Percentiles rank a stretch among this genome's conserved stretches.
phyloP scores from a whole-genome alignment of 2,329 filamentous ascomycete genomes.

The Myrmaecium sp. region DNA sequence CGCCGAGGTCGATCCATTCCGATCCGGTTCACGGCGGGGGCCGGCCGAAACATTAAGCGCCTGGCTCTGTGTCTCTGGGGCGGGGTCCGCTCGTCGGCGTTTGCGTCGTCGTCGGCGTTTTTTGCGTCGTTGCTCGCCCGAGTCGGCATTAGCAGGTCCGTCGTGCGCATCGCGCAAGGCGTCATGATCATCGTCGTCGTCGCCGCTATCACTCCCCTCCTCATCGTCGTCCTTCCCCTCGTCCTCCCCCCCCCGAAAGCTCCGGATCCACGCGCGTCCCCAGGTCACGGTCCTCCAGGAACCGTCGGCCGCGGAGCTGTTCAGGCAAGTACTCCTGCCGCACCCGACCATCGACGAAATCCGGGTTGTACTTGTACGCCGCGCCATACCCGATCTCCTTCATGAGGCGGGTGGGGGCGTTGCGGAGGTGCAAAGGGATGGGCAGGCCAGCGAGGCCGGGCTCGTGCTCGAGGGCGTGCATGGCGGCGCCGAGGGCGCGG shows the following conservation, averaged over 20 bases:
- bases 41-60: too few species aligned
- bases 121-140: too few species aligned
- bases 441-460: slow-evolving; percentile 69
- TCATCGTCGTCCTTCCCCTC: too few species aligned
- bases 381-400: slow-evolving; percentile 79
- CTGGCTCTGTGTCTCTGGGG: too few species aligned
- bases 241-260: slow-evolving; percentile 26
- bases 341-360: slow-evolving; percentile 68
- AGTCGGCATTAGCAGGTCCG: too few species aligned
- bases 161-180: too few species aligned
- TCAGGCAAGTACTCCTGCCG: slow-evolving; percentile 83
- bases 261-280: slow-evolving; percentile 64
- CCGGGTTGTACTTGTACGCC: slow-evolving; percentile 93
- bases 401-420: slow-evolving; percentile 86
- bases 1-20: too few species aligned
- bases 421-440: slow-evolving; percentile 74
- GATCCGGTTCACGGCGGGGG: too few species aligned
- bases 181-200: too few species aligned
- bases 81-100: too few species aligned
- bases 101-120: too few species aligned
- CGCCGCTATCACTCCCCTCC: too few species aligned
- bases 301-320: slow-evolving; percentile 48
- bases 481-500: slow-evolving; percentile 63
- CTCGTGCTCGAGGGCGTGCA: slow-evolving; percentile 53
- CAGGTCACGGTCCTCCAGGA: slow-evolving; percentile 66